phyloP scores from a whole-genome alignment of 1,284 basidiomycete species.

The Anthracocystis panici-leucophaei region DNA sequence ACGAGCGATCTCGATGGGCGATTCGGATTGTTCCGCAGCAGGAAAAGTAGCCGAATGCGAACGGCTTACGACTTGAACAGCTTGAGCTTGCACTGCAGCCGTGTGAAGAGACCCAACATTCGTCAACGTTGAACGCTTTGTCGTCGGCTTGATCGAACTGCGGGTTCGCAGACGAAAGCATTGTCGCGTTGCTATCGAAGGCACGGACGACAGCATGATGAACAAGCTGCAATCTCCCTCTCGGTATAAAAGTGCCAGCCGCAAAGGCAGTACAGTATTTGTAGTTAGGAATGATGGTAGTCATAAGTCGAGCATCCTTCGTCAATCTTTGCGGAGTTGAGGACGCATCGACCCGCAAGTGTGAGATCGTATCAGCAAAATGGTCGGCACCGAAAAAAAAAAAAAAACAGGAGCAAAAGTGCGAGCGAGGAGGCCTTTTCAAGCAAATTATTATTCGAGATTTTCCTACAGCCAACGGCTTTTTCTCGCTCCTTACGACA shows the following conservation, averaged over 20 bases:
- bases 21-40: neutral
- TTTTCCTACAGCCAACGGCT: conserved; percentile 14
- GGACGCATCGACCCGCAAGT: conserved; percentile 3
- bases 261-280: neutral
- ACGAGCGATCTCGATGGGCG: conserved; percentile 13
- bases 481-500: conserved; percentile 22
- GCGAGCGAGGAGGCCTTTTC: neutral
- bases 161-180: conserved; percentile 23
- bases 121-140: neutral
- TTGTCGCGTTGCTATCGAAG: conserved; percentile 20
- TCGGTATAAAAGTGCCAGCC: too few relatives aligned
- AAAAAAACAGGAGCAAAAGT: neutral
- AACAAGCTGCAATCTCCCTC: neutral
- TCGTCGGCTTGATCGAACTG: neutral
- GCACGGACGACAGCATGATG: conserved; percentile 23
- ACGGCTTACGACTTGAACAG: conserved; percentile 13
- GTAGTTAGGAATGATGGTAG: neutral
- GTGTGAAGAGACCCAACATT: conserved; percentile 5
- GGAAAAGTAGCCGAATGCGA: neutral
- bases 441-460: conserved; percentile 38
- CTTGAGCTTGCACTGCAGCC: conserved; percentile 3
- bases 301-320: neutral
- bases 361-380: conserved; percentile 10
- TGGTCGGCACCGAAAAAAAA: conserved; percentile 29
- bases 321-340: conserved; percentile 4